Evolutionary conservation across 1,284 basidiomycete genomes (phyloP).

Genomic region (Meripilus lineatus): DNA sequence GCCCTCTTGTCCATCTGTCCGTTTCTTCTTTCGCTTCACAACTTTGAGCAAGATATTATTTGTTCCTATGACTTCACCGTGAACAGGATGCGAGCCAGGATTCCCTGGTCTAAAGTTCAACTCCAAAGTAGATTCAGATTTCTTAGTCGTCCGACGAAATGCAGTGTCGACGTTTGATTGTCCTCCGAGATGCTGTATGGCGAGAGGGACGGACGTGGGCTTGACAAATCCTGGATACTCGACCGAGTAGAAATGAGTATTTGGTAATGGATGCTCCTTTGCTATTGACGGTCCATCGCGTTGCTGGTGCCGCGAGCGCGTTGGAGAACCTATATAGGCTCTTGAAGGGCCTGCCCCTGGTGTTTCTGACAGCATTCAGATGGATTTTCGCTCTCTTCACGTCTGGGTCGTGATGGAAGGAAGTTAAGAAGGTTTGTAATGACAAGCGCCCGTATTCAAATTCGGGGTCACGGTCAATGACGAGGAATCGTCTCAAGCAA

Average conservation of each 20-base stretch:
- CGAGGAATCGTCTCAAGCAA: too few species aligned
- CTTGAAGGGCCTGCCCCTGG: constrained; percentile 8
- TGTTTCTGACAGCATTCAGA: too few species aligned
- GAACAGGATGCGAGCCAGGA: constrained; percentile 76
- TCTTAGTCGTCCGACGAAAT: constrained; percentile 61
- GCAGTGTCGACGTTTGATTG: constrained; percentile 65
- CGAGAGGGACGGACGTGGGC: constrained; percentile 54
- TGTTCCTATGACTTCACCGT: constrained; percentile 71
- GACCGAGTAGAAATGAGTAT: constrained; percentile 68
- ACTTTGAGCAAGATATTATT: constrained; percentile 82
- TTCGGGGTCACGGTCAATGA: too few species aligned
- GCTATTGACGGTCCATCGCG: too few species aligned
- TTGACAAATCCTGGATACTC: constrained; percentile 89
- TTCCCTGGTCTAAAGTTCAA: constrained; percentile 69
- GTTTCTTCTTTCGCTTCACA: constrained; percentile 60
- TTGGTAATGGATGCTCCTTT: constrained; percentile 54
- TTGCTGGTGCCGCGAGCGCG: too few species aligned
- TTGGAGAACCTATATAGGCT: too few species aligned
- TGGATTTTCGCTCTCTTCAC: not conserved
- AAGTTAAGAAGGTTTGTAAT: too few species aligned
- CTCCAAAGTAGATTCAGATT: constrained; percentile 63
- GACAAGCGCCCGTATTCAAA: too few species aligned
- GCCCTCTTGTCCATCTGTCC: constrained; percentile 17
- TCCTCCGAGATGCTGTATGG: constrained; percentile 65
- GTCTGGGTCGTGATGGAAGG: not conserved